phyloP scores from a whole-genome alignment of 2,329 filamentous ascomycete genomes.

The Pestalotiopsis sp. region DNA sequence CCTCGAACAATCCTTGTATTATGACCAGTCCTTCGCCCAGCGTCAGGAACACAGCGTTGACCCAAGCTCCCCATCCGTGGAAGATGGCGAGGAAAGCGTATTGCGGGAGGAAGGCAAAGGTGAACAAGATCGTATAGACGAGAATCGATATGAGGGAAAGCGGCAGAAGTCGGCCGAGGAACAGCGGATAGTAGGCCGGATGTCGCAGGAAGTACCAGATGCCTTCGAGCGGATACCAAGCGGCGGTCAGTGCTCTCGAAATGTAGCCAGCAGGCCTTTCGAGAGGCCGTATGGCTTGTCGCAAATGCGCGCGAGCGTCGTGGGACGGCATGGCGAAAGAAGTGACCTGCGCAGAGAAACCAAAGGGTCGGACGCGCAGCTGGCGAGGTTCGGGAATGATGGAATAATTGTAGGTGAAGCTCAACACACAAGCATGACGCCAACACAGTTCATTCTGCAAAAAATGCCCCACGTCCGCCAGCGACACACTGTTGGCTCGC shows the following conservation, averaged over 20 bases:
- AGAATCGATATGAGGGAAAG: conserved; percentile 79
- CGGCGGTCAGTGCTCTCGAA: conserved; percentile 44
- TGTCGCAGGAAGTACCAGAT: conserved; percentile 80
- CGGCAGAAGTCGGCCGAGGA: conserved; percentile 75
- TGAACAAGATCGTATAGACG: conserved; percentile 82
- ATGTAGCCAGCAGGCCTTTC: conserved; percentile 42
- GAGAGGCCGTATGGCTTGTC: conserved; percentile 23
- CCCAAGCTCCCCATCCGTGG: conserved; percentile 83
- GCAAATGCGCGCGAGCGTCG: conserved; percentile 17
- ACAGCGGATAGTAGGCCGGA: conserved; percentile 79
- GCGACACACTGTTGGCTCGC: background rate
- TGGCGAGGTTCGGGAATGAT: background rate
- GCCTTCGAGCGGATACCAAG: conserved; percentile 64
- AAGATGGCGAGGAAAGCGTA: conserved; percentile 88
- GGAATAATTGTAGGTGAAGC: background rate
- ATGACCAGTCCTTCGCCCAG: conserved; percentile 80
- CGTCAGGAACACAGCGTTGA: conserved; percentile 84
- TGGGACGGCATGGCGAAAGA: background rate
- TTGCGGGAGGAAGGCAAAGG: conserved; percentile 86
- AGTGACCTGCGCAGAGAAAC: background rate
- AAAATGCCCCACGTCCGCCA: background rate
- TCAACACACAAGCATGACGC: background rate
- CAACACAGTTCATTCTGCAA: background rate
- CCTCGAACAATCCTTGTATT: conserved; percentile 70
- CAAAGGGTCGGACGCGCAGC: background rate